phyloP scores from a whole-genome alignment of 108 stramenopile genomes.

The Cyclotella atomus region DNA sequence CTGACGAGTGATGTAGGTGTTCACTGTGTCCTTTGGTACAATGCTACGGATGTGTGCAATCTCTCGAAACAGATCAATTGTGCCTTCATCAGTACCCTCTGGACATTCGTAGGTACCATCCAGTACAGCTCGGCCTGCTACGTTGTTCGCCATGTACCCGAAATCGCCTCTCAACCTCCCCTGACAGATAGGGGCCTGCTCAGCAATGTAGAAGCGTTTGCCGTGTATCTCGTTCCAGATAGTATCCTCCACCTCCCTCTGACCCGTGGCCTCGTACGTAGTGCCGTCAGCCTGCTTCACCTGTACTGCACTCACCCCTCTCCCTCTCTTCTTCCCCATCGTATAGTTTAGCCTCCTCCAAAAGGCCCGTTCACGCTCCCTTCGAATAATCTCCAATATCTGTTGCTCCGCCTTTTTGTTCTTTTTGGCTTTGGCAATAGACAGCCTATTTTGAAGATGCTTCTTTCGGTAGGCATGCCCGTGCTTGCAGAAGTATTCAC shows the following conservation, averaged over 20 bases:
- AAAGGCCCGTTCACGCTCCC: neutral
- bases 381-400: conserved; percentile 2
- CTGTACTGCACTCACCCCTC: neutral
- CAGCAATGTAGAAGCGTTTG: neutral
- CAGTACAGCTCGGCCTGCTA: neutral
- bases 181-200: neutral
- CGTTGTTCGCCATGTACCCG: neutral
- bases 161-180: neutral
- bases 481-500: neutral
- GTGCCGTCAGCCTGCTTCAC: neutral
- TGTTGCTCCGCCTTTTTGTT: neutral
- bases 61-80: neutral
- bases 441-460: neutral
- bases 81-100: neutral
- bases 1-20: neutral
- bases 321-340: neutral
- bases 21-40: neutral
- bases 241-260: neutral
- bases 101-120: neutral
- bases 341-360: neutral
- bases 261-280: neutral
- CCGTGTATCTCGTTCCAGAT: neutral
- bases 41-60: neutral
- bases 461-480: neutral
- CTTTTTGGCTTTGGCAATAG: neutral